These are phyloP conservation scores for Syzygium aromaticum DNA, from an alignment of 345 rosid species.

Conservation along the genomic window DNA sequence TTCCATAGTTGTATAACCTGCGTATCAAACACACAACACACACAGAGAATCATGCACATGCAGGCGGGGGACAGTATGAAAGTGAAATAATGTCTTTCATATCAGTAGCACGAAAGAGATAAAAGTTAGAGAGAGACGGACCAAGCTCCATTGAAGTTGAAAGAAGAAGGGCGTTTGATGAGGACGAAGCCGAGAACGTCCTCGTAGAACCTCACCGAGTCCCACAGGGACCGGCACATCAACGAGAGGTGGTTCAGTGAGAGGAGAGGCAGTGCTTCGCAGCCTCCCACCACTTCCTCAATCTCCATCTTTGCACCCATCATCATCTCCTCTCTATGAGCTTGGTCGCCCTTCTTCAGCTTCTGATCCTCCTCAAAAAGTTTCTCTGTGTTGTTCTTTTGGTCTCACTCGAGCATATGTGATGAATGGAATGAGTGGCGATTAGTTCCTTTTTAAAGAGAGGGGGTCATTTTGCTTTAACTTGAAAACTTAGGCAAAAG, in stretches of 20 bases:
- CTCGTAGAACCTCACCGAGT: slow-evolving; percentile 22
- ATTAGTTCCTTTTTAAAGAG: neutral
- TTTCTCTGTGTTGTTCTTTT: neutral
- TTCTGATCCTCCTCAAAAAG: slow-evolving; percentile 15
- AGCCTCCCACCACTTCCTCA: slow-evolving; percentile 10
- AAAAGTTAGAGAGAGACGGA: neutral
- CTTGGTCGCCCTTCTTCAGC: neutral
- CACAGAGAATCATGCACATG: neutral
- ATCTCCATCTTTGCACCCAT: slow-evolving; percentile 5
- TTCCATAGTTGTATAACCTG: slow-evolving; percentile 28
- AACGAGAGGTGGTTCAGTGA: slow-evolving; percentile 22
- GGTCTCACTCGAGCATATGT: neutral
- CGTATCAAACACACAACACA: neutral
- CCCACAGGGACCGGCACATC: slow-evolving; percentile 21
- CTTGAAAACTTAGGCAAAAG: neutral
- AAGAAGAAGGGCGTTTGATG: slow-evolving; percentile 32
- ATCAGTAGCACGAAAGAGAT: neutral
- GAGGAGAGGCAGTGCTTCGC: slow-evolving; percentile 5
- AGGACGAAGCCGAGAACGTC: slow-evolving; percentile 27
- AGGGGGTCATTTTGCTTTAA: neutral
- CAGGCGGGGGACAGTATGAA: neutral
- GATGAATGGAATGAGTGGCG: neutral
- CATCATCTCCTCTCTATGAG: neutral
- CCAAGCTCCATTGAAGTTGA: slow-evolving; percentile 40
- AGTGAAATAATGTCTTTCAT: neutral